Base-by-base conservation (phyloP, 2,329 filamentous ascomycete species). In the Fusarium sororula region DNA sequence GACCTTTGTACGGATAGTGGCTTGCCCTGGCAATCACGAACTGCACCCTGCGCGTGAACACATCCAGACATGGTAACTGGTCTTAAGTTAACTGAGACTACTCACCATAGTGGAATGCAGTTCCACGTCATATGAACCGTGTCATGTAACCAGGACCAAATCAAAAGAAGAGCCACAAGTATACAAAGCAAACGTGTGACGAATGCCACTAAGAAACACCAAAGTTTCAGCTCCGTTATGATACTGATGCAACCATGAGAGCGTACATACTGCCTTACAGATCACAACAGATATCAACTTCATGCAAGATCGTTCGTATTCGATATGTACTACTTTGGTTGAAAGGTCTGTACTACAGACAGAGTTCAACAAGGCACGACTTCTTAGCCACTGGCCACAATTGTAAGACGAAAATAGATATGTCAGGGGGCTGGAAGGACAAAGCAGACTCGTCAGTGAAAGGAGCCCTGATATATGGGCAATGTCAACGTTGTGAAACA, bases 271-370 rank as follows among this genome's bases (percentile, higher is more conserved):
- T 24, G 45, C 53, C 39, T n/a, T 17, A 41, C 41, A 41, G 62
- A 42, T 45, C 24, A 50, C 65, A 63, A 35, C 26, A 38, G 42
- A 56, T 22, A 30, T 54, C 32, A 26, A 41, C 24, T n/a, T 20
- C 32, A 68, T 68, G 57, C 51, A 41, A 48, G 41, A 64, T 65
- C 30, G 15, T 56, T 65, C 53, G 67, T 66, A 47, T 56, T 53
- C n/a, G 26, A 65, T 45, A 26, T 54, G 32, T 35, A 38, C 32
- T 22, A 45, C 39, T 22, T 17, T 38, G 6, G 18, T 24, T 44
- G 22, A 17, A 18, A 39, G 47, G 10, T 22, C 20, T 15, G 26
- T 26, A 39, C 24, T 28, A 8, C 26, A 26, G 24, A 55, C 35
- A 39, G 20, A 35, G 30, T 18, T 22, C 15, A 53, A 50, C 39